These are phyloP conservation scores for Harringtonia aguacate DNA, from an alignment of 2,329 filamentous ascomycete genomes.

Conservation along the genomic window DNA sequence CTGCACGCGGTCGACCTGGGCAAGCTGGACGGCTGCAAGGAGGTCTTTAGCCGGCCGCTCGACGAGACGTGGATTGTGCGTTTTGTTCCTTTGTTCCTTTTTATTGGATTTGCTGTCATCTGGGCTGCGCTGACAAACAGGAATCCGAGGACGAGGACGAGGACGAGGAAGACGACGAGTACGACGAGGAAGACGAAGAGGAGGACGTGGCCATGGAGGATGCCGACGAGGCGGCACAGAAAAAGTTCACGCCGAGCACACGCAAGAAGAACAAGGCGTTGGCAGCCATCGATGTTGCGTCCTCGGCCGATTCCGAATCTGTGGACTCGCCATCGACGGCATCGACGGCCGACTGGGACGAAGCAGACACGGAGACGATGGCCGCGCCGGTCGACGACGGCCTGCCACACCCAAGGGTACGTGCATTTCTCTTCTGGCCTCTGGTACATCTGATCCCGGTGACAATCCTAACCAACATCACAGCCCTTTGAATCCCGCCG, in stretches of 20 bases:
- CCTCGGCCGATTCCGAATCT: constrained; percentile 28
- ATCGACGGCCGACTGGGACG: constrained; percentile 36
- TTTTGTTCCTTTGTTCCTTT: constrained; percentile 21
- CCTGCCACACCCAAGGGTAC: constrained; percentile 57
- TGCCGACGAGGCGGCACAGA: constrained; percentile 34
- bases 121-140: constrained; percentile 20
- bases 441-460: background rate
- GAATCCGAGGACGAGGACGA: constrained; percentile 50
- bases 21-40: constrained; percentile 87
- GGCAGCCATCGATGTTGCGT: constrained; percentile 37
- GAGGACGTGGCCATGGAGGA: constrained; percentile 41
- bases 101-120: constrained; percentile 23
- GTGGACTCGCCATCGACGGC: constrained; percentile 11
- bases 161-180: constrained; percentile 51
- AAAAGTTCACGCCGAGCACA: constrained; percentile 41
- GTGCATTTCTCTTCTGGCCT: constrained; percentile 12
- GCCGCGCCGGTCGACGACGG: constrained; percentile 57
- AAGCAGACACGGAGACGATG: constrained; percentile 33
- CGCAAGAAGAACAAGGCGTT: constrained; percentile 41
- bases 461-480: constrained; percentile 16
- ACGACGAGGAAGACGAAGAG: constrained; percentile 42
- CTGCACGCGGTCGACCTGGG: constrained; percentile 89
- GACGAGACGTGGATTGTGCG: constrained; percentile 67
- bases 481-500: constrained; percentile 81
- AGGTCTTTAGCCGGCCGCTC: constrained; percentile 77